These are phyloP conservation scores for Henckelia pumila DNA, from an alignment of 257 asterid species.

Conservation along the genomic window DNA sequence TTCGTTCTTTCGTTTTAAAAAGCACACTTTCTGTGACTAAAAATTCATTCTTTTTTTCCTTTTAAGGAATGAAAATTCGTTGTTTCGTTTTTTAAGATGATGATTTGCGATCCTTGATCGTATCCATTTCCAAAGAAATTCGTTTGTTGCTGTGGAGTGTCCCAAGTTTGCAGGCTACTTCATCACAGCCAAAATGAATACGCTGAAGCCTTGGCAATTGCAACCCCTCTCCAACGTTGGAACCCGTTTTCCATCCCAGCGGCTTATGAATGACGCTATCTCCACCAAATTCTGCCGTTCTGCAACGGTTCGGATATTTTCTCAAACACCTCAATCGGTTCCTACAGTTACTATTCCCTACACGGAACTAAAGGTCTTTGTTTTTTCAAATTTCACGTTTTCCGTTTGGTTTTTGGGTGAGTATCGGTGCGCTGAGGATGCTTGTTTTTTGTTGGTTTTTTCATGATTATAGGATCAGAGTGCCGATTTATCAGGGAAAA, in stretches of 20 bases:
- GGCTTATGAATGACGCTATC: background rate
- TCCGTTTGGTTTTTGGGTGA: background rate
- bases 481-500: slow-evolving; percentile 59
- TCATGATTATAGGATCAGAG: slow-evolving; percentile 47
- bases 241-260: background rate
- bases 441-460: slow-evolving; percentile 10
- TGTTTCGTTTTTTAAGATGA: no score
- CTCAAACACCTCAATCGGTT: slow-evolving; percentile 38
- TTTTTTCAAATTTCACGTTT: background rate
- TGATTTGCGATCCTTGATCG: no score
- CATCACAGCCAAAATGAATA: no score
- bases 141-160: no score
- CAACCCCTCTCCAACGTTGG: background rate
- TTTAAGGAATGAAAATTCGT: no score
- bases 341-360: slow-evolving; percentile 60
- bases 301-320: slow-evolving; percentile 31
- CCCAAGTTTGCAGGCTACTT: no score
- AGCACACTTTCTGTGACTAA: no score
- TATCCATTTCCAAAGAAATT: no score
- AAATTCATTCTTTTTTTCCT: no score
- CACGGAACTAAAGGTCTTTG: slow-evolving; percentile 45
- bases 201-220: background rate
- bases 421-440: slow-evolving; percentile 11
- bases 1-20: no score
- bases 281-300: background rate